Evolutionary conservation across 768 basidiomycete genomes (phyloP).

Genomic region (Pisolithus tinctorius): DNA sequence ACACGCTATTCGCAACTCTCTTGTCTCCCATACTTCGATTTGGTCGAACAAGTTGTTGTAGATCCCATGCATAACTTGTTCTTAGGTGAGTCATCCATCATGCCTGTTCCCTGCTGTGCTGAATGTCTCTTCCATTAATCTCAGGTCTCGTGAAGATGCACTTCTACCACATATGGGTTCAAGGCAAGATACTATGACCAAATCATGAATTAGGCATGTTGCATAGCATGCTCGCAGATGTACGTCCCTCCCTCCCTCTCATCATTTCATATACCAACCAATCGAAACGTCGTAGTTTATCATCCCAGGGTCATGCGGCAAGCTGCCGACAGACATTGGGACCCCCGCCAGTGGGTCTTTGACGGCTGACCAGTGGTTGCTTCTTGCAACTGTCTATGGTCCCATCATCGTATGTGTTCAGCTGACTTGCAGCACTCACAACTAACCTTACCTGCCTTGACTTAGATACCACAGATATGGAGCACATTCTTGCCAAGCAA

Average conservation of each 20-base stretch:
- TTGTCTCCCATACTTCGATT: constrained; percentile 24
- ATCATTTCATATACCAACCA: background rate
- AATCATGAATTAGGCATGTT: background rate
- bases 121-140: background rate
- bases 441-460: background rate
- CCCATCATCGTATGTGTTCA: constrained; percentile 21
- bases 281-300: background rate
- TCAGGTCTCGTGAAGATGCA: constrained; percentile 20
- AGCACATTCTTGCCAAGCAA: too few species aligned
- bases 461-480: constrained; percentile 13
- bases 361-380: constrained; percentile 30
- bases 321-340: constrained; percentile 21
- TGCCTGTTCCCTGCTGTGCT: background rate
- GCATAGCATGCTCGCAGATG: background rate
- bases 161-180: constrained; percentile 23
- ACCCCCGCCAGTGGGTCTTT: constrained; percentile 29
- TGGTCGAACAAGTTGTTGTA: constrained; percentile 19
- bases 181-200: constrained; percentile 10
- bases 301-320: background rate
- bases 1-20: too few species aligned
- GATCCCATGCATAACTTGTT: constrained; percentile 26
- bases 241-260: background rate
- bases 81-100: background rate
- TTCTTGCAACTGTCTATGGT: constrained; percentile 21
- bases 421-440: background rate